Base-by-base conservation (phyloP, 2,329 filamentous ascomycete genomes). In the Teratosphaeria nubilosa region DNA sequence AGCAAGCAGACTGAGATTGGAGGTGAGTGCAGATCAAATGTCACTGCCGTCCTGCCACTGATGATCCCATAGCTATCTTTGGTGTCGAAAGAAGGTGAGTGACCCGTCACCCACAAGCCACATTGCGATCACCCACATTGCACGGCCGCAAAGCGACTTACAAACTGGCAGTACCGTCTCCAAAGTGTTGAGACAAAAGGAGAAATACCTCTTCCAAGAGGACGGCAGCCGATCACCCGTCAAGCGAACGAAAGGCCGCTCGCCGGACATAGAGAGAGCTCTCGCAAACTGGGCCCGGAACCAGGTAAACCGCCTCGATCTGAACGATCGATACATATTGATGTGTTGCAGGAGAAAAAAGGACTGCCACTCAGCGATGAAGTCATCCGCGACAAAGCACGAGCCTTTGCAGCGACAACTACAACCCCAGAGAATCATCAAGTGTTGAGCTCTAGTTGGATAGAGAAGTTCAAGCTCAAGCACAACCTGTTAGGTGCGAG, bases 1-100 rank as follows among this genome's bases (percentile, higher is more conserved):
- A 86, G 90, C 52, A 96, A 96, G 75, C 94, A 99, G 76, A 94
- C 91, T 20, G 92, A 97, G 70, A 99, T 99, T 75, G 94, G 94
- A 75, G 82, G 86, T 88, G 78, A 73, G 82, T 72, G 31, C 32
- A 20, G 41, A 52, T 51, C 10, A 52, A 53, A 2, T 51, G 30
- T 20, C 22, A 13, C 11, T 22, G 14, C n/a, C 34, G 11, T 41
- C 52, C 24, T 53, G 13, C 25, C 55, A 65, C 75, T 78, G 63
- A 75, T 68, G 20, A 53, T 59, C 53, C 25, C 57, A 34, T 65
- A 88, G 87, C 86, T 59, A 85, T 91, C 71, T 99, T 99, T 75
- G 92, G 91, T 37, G 94, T 99, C 56, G 94, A 99, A 77, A 80
- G 94, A 86, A 97, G 94, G 94, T 97, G 85, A 73, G 77, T 31